Base-by-base conservation (phyloP, 176 grass and related monocot species). In the Secale cereale region DNA sequence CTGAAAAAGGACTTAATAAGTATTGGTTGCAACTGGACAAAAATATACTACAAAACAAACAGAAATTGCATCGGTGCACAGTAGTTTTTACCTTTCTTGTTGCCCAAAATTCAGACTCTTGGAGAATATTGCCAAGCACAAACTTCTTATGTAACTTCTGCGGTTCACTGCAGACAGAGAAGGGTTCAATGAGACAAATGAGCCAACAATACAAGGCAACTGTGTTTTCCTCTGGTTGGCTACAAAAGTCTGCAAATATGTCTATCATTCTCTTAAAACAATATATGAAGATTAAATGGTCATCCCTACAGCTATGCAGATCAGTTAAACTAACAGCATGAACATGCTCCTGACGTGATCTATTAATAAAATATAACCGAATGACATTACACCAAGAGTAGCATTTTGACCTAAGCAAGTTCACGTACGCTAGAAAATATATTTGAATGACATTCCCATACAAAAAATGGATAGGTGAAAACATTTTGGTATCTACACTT, bases 121-220 rank as follows among this genome's bases (percentile, higher is more conserved):
- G 92, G 65, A 98, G 82, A 63, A 98, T 77, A 74, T 91, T 89
- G 33, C 96, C 86, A 82, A 95, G 80, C 83, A 98, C 96, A 70
- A 98, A 93, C 82, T 98, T 92, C 78, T 89, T 98, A 83, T 98
- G 96, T 68, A 98, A 83, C 82, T 93, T 98, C 87, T 95, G 96
- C 74, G 95, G 83, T 88, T 95, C 93, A 79, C 93, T 95, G 91
- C 31, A 78, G 83, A 76, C 33, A 66, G 59, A 85, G 52, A 76
- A 59, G 29, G n/a, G 48, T 37, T 79, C 32, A 94, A 74, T 12
- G 36, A 61, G 22, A 45, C 37, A 23, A 94, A 74, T 12, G 36
- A 61, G 22, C 43, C 37, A 81, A 23, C 50, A 70, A 61, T 45
- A 69, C 23, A 84, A 35, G 1, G n/a, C 17, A 81, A 67, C 28